phyloP scores from a whole-genome alignment of 257 asterid species.

The Leonotis leonurus region DNA sequence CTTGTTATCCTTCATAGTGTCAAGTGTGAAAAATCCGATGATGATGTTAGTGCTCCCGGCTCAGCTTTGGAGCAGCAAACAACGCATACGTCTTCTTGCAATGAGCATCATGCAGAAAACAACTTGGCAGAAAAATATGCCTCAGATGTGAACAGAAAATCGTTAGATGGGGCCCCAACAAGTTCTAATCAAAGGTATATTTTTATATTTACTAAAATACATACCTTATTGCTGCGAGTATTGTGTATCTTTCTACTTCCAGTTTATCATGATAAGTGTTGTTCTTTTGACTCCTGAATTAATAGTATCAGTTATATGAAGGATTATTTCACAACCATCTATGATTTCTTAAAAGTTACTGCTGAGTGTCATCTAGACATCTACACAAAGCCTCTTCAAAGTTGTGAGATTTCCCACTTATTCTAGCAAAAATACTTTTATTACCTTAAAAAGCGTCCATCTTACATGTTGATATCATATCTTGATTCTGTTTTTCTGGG shows the following conservation, averaged over 20 bases:
- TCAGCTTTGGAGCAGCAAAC: constrained; percentile 33
- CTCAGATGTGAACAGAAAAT: constrained; percentile 42
- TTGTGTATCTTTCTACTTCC: background rate
- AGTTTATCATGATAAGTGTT: background rate
- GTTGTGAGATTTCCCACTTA: background rate
- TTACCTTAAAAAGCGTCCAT: background rate
- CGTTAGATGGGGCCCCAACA: constrained; percentile 31
- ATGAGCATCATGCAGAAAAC: constrained; percentile 37
- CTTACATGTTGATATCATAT: background rate
- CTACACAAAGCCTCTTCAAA: background rate
- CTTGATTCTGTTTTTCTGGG: background rate
- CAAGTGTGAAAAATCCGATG: constrained; percentile 52
- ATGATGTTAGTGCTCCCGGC: constrained; percentile 39
- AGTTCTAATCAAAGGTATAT: constrained; percentile 41
- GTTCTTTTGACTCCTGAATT: background rate
- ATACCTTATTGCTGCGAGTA: background rate
- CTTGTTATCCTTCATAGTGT: constrained; percentile 32
- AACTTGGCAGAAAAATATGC: constrained; percentile 38
- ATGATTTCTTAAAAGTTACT: background rate
- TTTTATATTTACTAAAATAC: constrained; percentile 4
- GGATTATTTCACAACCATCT: background rate
- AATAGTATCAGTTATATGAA: background rate
- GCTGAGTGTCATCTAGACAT: background rate
- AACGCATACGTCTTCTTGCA: constrained; percentile 22
- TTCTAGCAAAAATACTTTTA: too few species aligned